Conservation (phyloP, 371 early-diverging fungal genomes). For the Syncephalis plumigaleata region DNA sequence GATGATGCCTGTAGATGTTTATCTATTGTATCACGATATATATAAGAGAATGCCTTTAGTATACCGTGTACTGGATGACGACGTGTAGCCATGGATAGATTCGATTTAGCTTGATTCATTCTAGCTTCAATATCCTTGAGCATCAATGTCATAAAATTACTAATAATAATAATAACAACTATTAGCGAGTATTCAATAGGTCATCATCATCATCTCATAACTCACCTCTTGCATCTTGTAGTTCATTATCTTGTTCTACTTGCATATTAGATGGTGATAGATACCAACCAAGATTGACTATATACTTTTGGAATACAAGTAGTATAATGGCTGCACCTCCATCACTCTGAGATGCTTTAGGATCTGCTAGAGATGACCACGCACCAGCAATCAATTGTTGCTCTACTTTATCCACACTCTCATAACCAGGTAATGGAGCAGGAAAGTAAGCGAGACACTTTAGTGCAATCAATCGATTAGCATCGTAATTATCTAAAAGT, state of each 20-base stretch:
- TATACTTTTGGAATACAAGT: constrained; percentile 60
- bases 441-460: constrained; percentile 38
- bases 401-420: constrained; percentile 19
- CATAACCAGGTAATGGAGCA: constrained; percentile 32
- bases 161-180: no score
- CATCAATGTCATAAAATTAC: no score
- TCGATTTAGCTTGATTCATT: constrained; percentile 28
- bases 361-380: constrained; percentile 37
- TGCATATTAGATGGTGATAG: constrained; percentile 25
- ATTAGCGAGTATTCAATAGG: no score
- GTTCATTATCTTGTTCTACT: no score
- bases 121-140: constrained; percentile 28
- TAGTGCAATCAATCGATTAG: constrained; percentile 42
- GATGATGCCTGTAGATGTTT: no score
- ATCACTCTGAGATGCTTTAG: constrained; percentile 64
- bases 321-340: constrained; percentile 64
- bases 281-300: constrained; percentile 27
- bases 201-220: no score
- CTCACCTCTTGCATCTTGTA: no score
- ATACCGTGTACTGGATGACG: constrained; percentile 57
- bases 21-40: constrained; percentile 20
- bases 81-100: constrained; percentile 49
- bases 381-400: constrained; percentile 23
- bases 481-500: constrained; percentile 48
- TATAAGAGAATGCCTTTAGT: constrained; percentile 44